Conservation (phyloP, 345 rosid species). For the Raphanus raphanistrum region DNA sequence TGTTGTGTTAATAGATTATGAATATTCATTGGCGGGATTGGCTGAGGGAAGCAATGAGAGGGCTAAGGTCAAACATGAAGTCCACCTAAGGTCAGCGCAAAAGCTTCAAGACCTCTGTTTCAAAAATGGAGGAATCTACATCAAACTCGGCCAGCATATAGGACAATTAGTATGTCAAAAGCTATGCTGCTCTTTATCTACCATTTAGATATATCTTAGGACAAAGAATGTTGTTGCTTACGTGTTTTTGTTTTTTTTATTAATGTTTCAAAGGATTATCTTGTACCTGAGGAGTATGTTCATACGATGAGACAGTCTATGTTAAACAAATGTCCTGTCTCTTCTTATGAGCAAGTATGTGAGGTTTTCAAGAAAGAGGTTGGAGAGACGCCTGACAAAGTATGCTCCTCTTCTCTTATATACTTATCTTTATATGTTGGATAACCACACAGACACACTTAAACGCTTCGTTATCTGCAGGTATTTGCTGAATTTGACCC, state of each 20-base stretch:
- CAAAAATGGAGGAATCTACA: conserved; percentile 88
- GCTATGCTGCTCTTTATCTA: conserved; percentile 1
- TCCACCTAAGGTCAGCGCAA: conserved; percentile 82
- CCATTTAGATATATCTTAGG: conserved; percentile 13
- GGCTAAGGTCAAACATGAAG: conserved; percentile 70
- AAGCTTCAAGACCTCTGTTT: conserved; percentile 94
- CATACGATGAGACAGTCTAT: conserved; percentile 79
- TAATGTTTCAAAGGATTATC: conserved; percentile 60
- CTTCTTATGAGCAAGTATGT: conserved; percentile 91
- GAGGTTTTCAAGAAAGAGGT: conserved; percentile 89
- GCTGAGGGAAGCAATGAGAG: conserved; percentile 82
- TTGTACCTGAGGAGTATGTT: conserved; percentile 86
- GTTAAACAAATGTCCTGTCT: conserved; percentile 91
- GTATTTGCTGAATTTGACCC: conserved; percentile 80
- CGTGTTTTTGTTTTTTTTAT: background rate
- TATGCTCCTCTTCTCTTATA: conserved; percentile 28
- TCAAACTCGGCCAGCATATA: conserved; percentile 94
- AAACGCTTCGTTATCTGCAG: conserved; percentile 37
- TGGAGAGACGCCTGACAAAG: conserved; percentile 82
- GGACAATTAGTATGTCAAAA: conserved; percentile 70
- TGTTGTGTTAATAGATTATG: conserved; percentile 58
- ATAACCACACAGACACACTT: background rate
- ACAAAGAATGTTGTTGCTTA: background rate
- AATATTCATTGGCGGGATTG: conserved; percentile 76
- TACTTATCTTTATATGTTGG: background rate